Conservation (phyloP, 345 rosid genomes). For the Citrus mangshanensis region DNA sequence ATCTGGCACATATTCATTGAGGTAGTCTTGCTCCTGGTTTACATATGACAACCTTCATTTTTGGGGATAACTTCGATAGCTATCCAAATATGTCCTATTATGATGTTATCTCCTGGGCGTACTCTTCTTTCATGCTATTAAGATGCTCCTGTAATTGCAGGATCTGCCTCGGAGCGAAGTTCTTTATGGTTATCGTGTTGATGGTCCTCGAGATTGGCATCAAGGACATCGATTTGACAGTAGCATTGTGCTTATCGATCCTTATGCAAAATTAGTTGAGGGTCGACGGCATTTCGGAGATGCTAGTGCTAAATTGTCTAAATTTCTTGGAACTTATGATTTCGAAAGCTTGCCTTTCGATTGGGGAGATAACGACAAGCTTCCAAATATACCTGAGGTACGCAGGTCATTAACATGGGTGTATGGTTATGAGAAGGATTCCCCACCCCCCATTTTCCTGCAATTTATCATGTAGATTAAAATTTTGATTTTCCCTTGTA, state of each 20-base stretch:
- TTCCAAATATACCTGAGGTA: conserved; percentile 86
- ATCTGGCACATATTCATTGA: conserved; percentile 81
- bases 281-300: conserved; percentile 84
- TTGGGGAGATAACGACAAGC: conserved; percentile 74
- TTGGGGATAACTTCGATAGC: not conserved
- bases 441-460: not conserved
- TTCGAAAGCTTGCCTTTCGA: conserved; percentile 73
- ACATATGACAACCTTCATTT: not conserved
- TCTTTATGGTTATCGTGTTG: conserved; percentile 82
- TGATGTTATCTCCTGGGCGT: not conserved
- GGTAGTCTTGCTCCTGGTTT: conserved; percentile 41
- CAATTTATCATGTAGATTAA: not conserved
- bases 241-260: conserved; percentile 67
- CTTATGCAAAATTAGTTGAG: conserved; percentile 83
- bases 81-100: not conserved
- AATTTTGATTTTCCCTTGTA: no score
- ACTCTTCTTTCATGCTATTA: conserved; percentile 6
- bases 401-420: not conserved
- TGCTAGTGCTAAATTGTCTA: conserved; percentile 47
- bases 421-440: not conserved
- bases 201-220: conserved; percentile 77
- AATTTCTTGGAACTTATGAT: conserved; percentile 81
- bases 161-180: conserved; percentile 67
- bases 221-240: conserved; percentile 84
- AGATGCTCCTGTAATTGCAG: conserved; percentile 32